phyloP scores from a whole-genome alignment of 345 rosid genomes.

The Chamaenerion angustifolium region DNA sequence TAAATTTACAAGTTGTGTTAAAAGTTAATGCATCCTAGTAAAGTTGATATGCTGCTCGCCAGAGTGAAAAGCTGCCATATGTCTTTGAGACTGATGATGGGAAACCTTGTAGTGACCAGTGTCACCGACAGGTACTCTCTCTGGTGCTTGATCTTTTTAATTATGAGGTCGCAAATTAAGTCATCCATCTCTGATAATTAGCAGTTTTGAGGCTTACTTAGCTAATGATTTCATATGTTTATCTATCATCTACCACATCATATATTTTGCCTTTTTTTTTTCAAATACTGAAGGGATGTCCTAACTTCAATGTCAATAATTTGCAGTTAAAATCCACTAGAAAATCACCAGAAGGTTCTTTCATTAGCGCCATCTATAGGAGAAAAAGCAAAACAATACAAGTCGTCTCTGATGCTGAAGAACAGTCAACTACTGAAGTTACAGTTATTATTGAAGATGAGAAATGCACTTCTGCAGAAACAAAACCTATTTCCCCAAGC shows the following conservation, averaged over 20 bases:
- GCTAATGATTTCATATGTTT: too few relatives aligned
- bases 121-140: slow-evolving; percentile 59
- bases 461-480: slow-evolving; percentile 11
- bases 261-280: background rate
- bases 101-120: slow-evolving; percentile 77
- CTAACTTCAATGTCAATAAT: slow-evolving; percentile 14
- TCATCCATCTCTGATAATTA: background rate
- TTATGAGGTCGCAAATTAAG: background rate
- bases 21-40: background rate
- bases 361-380: slow-evolving; percentile 12
- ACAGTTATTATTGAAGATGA: slow-evolving; percentile 19
- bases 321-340: slow-evolving; percentile 44
- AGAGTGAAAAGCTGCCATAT: slow-evolving; percentile 79
- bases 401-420: slow-evolving; percentile 23
- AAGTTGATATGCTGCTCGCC: slow-evolving; percentile 18
- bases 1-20: background rate
- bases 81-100: slow-evolving; percentile 78
- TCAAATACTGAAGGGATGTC: background rate
- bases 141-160: slow-evolving; percentile 3
- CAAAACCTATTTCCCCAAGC: slow-evolving; percentile 13
- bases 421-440: slow-evolving; percentile 12
- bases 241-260: too few relatives aligned
- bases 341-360: slow-evolving; percentile 35
- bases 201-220: background rate
- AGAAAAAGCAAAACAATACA: slow-evolving; percentile 19